Base-by-base conservation (phyloP, 1,284 basidiomycete genomes). In the Papiliotrema nemorosa region DNA sequence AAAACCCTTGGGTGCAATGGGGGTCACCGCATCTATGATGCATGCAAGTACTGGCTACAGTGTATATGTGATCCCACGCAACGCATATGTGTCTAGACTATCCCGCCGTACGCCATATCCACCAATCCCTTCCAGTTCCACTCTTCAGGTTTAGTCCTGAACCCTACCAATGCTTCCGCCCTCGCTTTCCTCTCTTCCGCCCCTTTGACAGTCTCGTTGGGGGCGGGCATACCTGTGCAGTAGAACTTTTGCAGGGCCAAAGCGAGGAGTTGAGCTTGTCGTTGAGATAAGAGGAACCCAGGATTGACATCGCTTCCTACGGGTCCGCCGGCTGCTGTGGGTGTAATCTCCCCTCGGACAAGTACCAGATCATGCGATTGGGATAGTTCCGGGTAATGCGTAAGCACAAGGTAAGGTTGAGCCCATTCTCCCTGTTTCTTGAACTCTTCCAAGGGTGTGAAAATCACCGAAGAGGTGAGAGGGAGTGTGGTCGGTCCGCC, bases 401-500 rank as follows among this genome's bases (percentile, higher is more conserved):
- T 96, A 42, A 97, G 69, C 31, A 90, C 87, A 24, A 99, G 80
- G 65, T 89, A 87, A 0, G 94, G 93, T 33, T 91, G 92, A 3
- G 94, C 90, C 74, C 87, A 97, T 40, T 87, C 82, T 55, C 83
- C 82, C 27, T 88, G 84, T 51, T 84, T 77, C 75, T 97, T 96
- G 81, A 91, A 98, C 76, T 97, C 94, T 60, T 89, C 87, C 44
- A 97, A 79, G 3, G 94, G 88, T 0, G 94, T 94, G 77, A 96
- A 96, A 46, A 98, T 80, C 36, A 94, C 80, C 1, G 90, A 76
- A 2, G 76, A 71, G 2, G 70, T 74, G 36, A 50, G 66, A 46
- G 42, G 77, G 59, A 53, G 69, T 55, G 25, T 70, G 9, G n/a
- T 27, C 0, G 72, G 44, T 59, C 52, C 69, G 55, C 50, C 64